Evolutionary conservation across 257 asterid genomes (phyloP).

Genomic region (Cynanchum wilfordii): DNA sequence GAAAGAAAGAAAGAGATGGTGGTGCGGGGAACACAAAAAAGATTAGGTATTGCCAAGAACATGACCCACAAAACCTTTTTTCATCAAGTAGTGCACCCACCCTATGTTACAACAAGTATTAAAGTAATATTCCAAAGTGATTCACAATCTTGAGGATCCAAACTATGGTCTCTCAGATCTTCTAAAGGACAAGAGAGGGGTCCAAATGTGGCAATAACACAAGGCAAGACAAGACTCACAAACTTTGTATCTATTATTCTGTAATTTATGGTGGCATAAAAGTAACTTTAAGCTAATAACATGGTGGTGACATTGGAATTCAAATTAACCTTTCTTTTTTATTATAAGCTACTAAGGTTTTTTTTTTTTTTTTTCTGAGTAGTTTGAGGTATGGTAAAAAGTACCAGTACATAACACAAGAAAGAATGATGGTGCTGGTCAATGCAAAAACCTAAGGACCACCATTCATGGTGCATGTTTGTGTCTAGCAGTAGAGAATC

Average conservation of each 20-base stretch:
- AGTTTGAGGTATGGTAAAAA: constrained; percentile 20
- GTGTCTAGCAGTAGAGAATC: constrained; percentile 21
- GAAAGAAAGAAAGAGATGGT: too few species aligned
- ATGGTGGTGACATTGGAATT: constrained; percentile 20
- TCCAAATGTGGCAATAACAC: constrained; percentile 23
- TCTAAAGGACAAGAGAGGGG: constrained; percentile 32
- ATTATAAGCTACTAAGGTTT: neutral
- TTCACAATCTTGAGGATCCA: constrained; percentile 26
- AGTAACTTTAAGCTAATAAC: constrained; percentile 28
- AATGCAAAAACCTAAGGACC: constrained; percentile 43
- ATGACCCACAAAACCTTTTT: constrained; percentile 13
- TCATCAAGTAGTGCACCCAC: constrained; percentile 19
- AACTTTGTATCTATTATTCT: constrained; percentile 17
- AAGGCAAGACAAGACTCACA: constrained; percentile 26
- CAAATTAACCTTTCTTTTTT: constrained; percentile 16
- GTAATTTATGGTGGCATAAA: constrained; percentile 19
- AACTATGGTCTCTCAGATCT: constrained; percentile 17
- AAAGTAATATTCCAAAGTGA: constrained; percentile 25
- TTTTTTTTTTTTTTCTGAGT: constrained; percentile 13
- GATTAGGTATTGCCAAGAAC: constrained; percentile 3
- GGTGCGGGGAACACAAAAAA: neutral
- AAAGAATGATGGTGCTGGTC: constrained; percentile 34
- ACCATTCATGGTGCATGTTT: constrained; percentile 42
- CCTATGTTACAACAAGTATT: neutral
- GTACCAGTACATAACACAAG: constrained; percentile 25